These are phyloP conservation scores for Acacia melanoxylon DNA, from an alignment of 306 rosid genomes.

Conservation along the genomic window DNA sequence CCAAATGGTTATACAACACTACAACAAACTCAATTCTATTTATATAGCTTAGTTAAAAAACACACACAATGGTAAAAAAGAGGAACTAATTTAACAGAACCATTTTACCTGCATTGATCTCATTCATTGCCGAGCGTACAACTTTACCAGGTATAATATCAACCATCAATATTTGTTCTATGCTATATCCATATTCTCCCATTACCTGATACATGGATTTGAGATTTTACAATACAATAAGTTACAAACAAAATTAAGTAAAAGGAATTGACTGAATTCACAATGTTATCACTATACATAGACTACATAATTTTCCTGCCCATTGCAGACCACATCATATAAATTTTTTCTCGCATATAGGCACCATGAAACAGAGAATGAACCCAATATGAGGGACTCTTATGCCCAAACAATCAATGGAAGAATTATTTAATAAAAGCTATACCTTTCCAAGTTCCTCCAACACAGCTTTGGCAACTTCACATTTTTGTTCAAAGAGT, in stretches of 20 bases:
- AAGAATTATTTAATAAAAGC: slow-evolving; percentile 14
- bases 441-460: slow-evolving; percentile 94
- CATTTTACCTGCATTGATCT: slow-evolving; percentile 98
- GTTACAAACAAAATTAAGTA: slow-evolving; percentile 5
- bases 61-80: too few species aligned
- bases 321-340: background rate
- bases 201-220: slow-evolving; percentile 65
- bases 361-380: background rate
- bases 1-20: too few species aligned
- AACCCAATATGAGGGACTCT: background rate
- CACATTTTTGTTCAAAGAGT: slow-evolving; percentile 95
- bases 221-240: slow-evolving; percentile 3
- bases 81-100: too few species aligned
- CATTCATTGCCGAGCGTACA: slow-evolving; percentile 92
- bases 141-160: slow-evolving; percentile 86
- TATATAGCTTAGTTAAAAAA: too few species aligned
- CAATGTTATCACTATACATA: background rate
- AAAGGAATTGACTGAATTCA: background rate
- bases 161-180: slow-evolving; percentile 94
- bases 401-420: background rate
- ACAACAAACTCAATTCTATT: too few species aligned
- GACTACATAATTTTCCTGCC: background rate
- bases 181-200: slow-evolving; percentile 82
- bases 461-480: slow-evolving; percentile 82
- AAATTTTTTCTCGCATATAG: background rate